These are phyloP conservation scores for Crinitomyces ghanaensis DNA, from an alignment of 805 yeast genomes.

Conservation along the genomic window DNA sequence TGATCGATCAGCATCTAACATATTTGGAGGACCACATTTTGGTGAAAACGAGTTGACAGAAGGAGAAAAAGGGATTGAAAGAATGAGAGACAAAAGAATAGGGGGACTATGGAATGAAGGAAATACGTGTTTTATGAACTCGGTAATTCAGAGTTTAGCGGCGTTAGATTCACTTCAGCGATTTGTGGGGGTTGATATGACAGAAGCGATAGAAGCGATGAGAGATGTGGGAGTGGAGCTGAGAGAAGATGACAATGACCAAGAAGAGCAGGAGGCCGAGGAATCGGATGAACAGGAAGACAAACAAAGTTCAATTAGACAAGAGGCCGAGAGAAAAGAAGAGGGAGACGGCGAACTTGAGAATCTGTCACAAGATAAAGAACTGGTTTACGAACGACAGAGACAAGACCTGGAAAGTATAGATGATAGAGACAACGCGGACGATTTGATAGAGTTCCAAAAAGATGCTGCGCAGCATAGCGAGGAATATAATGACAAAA, in stretches of 20 bases:
- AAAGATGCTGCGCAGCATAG: too few species aligned
- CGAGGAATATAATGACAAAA: too few species aligned
- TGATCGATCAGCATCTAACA: slow-evolving; percentile 17
- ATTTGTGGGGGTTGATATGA: slow-evolving; percentile 48
- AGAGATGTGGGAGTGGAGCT: slow-evolving; percentile 8
- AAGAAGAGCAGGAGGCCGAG: slow-evolving; percentile 16
- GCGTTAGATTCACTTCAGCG: slow-evolving; percentile 50
- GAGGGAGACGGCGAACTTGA: too few species aligned
- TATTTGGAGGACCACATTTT: slow-evolving; percentile 8
- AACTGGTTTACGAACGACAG: neutral
- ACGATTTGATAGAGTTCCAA: neutral
- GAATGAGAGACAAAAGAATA: slow-evolving; percentile 27
- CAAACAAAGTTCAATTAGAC: too few species aligned
- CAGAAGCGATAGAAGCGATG: too few species aligned
- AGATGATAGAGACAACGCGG: too few species aligned
- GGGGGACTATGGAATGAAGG: slow-evolving; percentile 89
- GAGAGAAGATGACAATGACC: too few species aligned
- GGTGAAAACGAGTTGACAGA: slow-evolving; percentile 9
- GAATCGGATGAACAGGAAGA: slow-evolving; percentile 12
- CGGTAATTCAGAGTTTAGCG: slow-evolving; percentile 74
- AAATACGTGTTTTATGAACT: slow-evolving; percentile 90
- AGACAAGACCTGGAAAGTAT: neutral
- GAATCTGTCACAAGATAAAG: too few species aligned
- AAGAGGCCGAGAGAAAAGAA: too few species aligned
- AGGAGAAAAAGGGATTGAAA: slow-evolving; percentile 6